Evolutionary conservation across 345 rosid genomes (phyloP).

Genomic region (Xanthoceras sorbifolium): DNA sequence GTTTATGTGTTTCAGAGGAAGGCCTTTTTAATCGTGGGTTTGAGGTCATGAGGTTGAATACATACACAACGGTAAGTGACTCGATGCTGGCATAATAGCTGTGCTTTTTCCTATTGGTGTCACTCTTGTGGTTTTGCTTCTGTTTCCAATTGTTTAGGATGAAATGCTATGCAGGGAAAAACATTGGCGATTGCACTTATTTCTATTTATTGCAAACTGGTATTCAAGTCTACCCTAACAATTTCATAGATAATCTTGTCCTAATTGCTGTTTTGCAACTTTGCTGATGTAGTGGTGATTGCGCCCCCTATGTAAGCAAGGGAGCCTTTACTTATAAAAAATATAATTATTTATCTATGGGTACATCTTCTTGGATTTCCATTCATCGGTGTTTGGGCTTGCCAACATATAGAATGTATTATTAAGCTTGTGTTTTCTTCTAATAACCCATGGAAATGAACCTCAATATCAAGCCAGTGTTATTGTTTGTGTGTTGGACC

Average conservation of each 20-base stretch:
- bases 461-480: background rate
- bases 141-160: background rate
- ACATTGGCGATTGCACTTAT: background rate
- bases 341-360: background rate
- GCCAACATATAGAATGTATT: background rate
- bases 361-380: background rate
- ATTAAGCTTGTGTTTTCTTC: background rate
- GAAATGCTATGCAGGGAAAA: background rate
- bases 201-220: background rate
- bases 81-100: background rate
- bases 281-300: background rate
- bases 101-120: background rate
- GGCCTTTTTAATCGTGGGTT: conserved; percentile 85
- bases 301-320: background rate
- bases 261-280: background rate
- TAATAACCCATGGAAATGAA: background rate
- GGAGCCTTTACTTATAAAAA: background rate
- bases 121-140: background rate
- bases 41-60: conserved; percentile 85
- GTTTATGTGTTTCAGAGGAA: conserved; percentile 61
- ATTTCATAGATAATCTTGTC: background rate
- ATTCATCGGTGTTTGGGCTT: background rate
- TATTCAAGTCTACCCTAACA: background rate
- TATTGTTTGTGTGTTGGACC: background rate
- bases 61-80: conserved; percentile 87